Evolutionary conservation across 208 protist species (phyloP).

Genomic region (Angomonas ambiguus): DNA sequence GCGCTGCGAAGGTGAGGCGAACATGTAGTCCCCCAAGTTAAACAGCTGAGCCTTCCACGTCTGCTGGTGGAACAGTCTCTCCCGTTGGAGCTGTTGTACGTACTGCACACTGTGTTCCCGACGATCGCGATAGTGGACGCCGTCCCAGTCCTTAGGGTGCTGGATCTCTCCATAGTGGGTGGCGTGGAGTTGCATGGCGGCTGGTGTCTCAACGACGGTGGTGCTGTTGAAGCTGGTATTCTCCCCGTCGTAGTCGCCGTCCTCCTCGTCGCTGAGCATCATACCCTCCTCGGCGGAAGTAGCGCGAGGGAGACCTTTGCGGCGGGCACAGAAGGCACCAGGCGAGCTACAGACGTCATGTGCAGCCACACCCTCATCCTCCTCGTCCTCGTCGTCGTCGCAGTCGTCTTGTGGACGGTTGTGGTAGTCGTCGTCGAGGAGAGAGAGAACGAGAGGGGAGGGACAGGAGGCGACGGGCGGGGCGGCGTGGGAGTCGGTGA

Average conservation of each 20-base stretch:
- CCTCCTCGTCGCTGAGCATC: not conserved
- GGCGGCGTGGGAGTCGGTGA: too few species aligned
- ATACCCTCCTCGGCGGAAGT: not conserved
- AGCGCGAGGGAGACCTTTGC: not conserved
- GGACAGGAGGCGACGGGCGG: not conserved
- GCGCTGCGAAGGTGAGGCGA: not conserved
- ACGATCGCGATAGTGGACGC: not conserved
- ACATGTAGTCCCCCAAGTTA: not conserved
- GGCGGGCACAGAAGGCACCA: too few species aligned
- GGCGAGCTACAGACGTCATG: too few species aligned
- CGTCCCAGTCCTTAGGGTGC: not conserved
- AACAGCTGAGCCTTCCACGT: not conserved
- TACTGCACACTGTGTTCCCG: not conserved
- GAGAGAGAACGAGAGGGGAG: not conserved
- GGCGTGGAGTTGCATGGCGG: not conserved
- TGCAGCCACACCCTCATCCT: not conserved
- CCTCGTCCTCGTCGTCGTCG: not conserved
- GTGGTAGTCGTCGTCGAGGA: not conserved
- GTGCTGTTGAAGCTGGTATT: not conserved
- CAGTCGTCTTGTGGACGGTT: not conserved
- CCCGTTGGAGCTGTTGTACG: not conserved
- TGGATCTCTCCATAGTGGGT: not conserved
- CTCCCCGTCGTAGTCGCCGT: not conserved
- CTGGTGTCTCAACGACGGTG: not conserved
- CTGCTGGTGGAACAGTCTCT: not conserved